phyloP scores from a whole-genome alignment of 1,284 basidiomycete genomes.

The Chondrostereum purpureum region DNA sequence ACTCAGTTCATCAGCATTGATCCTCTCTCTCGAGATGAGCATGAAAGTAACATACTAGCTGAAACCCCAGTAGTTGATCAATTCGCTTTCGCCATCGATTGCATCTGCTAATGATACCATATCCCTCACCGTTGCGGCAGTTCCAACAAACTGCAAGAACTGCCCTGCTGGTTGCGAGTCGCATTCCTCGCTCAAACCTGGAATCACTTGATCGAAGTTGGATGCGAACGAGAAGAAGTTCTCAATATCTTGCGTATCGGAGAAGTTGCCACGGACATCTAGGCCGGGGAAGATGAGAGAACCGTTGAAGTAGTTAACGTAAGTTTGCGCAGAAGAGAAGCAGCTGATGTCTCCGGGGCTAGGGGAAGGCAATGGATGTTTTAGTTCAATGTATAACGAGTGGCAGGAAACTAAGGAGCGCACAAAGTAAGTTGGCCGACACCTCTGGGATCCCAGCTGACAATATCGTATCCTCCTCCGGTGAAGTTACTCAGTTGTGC shows the following conservation, averaged over 20 bases:
- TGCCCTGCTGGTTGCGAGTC: background rate
- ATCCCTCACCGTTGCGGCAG: slow-evolving; percentile 1
- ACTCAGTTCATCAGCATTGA: background rate
- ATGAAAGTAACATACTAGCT: slow-evolving; percentile 5
- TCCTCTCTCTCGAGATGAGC: no score
- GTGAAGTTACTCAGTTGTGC: slow-evolving; percentile 4
- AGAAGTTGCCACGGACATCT: slow-evolving; percentile 3
- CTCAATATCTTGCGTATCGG: background rate
- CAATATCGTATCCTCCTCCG: slow-evolving; percentile 7
- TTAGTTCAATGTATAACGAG: no score
- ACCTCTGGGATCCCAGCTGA: slow-evolving; percentile 7
- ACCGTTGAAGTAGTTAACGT: background rate
- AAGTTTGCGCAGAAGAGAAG: background rate
- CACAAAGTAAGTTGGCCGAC: slow-evolving; percentile 4
- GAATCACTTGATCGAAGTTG: background rate
- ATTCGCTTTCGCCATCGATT: background rate
- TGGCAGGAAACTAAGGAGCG: background rate
- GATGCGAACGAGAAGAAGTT: background rate
- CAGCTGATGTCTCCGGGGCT: slow-evolving; percentile 2
- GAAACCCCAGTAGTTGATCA: slow-evolving; percentile 1
- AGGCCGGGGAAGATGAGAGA: background rate
- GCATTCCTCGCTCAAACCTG: background rate
- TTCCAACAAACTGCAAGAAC: background rate
- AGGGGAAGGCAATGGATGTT: background rate
- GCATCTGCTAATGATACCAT: slow-evolving; percentile 1